Conservation (phyloP, 78 protist species). For the Planoprotostelium fungivorum region DNA sequence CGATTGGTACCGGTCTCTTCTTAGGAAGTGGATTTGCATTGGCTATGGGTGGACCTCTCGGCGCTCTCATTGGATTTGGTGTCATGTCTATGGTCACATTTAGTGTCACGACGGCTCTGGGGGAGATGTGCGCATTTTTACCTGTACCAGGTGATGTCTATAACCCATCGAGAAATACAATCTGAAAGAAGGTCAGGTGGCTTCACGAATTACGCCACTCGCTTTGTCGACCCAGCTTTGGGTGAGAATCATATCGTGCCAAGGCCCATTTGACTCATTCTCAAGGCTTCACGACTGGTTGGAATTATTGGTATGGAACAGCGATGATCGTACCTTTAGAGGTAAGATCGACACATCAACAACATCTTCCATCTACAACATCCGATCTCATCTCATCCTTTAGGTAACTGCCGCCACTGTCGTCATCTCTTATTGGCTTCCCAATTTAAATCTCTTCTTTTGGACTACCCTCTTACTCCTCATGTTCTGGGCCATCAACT, state of each 20-base stretch:
- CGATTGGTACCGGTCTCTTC: background rate
- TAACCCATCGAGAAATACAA: background rate
- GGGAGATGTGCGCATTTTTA: conserved; percentile 1
- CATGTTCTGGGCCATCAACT: background rate
- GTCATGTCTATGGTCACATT: background rate
- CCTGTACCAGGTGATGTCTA: background rate
- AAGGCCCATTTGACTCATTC: background rate
- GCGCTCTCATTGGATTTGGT: background rate
- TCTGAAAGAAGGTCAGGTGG: background rate
- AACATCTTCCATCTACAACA: too few relatives aligned
- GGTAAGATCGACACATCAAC: too few relatives aligned
- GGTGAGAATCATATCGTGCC: background rate
- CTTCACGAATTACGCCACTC: background rate
- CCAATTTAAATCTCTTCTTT: background rate
- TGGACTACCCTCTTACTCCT: background rate
- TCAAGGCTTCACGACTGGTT: background rate
- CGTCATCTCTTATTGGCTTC: background rate
- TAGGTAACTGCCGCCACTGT: background rate
- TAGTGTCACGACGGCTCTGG: background rate
- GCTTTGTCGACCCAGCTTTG: conserved; percentile 7
- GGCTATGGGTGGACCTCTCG: background rate
- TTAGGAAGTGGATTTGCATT: background rate
- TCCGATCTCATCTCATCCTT: too few relatives aligned
- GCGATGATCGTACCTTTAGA: background rate
- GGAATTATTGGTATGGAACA: background rate